Evolutionary conservation across 805 yeast genomes (phyloP), one percentile per base, ranked within the genome.

Genomic region (Blastobotrys terrestris): DNA sequence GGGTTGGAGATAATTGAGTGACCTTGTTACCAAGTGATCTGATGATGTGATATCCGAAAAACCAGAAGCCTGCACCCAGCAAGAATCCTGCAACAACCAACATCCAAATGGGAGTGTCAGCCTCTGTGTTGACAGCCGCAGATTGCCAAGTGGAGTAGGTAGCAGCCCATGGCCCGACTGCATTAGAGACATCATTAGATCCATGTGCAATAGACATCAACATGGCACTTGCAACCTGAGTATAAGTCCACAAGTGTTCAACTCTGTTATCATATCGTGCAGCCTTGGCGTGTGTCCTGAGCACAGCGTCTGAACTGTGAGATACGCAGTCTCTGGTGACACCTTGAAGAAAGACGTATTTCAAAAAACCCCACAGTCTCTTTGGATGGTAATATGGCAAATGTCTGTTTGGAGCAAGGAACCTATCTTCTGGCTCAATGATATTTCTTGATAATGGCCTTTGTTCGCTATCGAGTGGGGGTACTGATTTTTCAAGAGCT

Each of bases 161-260:
- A 13, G 89, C 76, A 45, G 89, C 71, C 60, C 83, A 73, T 35
- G 92, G 91, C 58, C 89, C 91, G 31, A 86, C 78, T 40, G 92
- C 90, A 61, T 85, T 85, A 48, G 89, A 77, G 57, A 85, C 83
- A 69, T 85, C 92, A 63, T 85, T 85, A 41, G 92, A 83, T 53
- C 92, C 92, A 63, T 85, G 92, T 4, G 91, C 87, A 67, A 85
- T 84, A 1, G 91, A 84, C 84, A 84, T 84, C 49, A 89, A 84
- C 59, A 82, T 77, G 14, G 92, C 91, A 43, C 91, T 84, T 57
- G 84, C 68, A 50, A 81, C 83, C 69, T 85, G 92, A 51, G 84
- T 71, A 56, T 84, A 71, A 2, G 91, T 79, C 66, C 78, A 85
- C 58, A 85, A 67, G 66, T 76, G 82, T 69, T 85, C 92, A 53